Conservation (phyloP, 495 filamentous ascomycete species). For the Aspergillus homomorphus region DNA sequence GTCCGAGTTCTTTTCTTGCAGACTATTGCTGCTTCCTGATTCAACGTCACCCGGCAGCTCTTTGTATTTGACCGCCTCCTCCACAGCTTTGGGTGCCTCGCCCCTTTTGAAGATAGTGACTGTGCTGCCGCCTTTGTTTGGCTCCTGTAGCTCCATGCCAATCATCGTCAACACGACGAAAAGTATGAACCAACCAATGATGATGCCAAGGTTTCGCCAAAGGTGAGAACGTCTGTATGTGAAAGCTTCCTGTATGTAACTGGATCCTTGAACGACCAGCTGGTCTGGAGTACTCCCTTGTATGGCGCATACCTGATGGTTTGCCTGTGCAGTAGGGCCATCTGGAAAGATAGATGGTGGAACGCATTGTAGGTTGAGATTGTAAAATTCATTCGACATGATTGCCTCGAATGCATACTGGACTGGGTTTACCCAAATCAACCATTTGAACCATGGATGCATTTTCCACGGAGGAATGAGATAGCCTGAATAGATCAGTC, state of each 20-base stretch:
- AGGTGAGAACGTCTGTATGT: conserved; percentile 55
- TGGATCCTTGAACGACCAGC: conserved; percentile 48
- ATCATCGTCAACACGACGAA: conserved; percentile 56
- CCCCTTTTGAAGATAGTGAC: conserved; percentile 68
- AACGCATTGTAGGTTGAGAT: conserved; percentile 46
- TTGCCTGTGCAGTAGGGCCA: conserved; percentile 53
- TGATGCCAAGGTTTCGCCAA: conserved; percentile 62
- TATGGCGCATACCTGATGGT: conserved; percentile 60
- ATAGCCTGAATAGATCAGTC: conserved; percentile 51
- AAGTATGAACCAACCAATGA: conserved; percentile 54
- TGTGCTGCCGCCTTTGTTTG: conserved; percentile 66
- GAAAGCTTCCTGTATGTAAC: conserved; percentile 52
- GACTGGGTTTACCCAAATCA: conserved; percentile 72
- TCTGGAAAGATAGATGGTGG: conserved; percentile 58
- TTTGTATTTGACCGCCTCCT: conserved; percentile 37
- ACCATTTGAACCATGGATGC: conserved; percentile 80
- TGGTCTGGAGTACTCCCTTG: conserved; percentile 51
- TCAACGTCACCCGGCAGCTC: conserved; percentile 48
- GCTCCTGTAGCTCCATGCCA: conserved; percentile 66
- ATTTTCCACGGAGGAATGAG: conserved; percentile 69
- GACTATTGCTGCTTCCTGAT: conserved; percentile 29
- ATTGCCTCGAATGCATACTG: conserved; percentile 70
- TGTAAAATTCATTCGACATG: conserved; percentile 58
- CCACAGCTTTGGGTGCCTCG: conserved; percentile 53
- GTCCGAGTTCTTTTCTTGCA: conserved; percentile 23